Evolutionary conservation across 2,329 filamentous ascomycete species (phyloP), one percentile per base, ranked within the genome.

Genomic region (Ceratocystiopsis minuta): DNA sequence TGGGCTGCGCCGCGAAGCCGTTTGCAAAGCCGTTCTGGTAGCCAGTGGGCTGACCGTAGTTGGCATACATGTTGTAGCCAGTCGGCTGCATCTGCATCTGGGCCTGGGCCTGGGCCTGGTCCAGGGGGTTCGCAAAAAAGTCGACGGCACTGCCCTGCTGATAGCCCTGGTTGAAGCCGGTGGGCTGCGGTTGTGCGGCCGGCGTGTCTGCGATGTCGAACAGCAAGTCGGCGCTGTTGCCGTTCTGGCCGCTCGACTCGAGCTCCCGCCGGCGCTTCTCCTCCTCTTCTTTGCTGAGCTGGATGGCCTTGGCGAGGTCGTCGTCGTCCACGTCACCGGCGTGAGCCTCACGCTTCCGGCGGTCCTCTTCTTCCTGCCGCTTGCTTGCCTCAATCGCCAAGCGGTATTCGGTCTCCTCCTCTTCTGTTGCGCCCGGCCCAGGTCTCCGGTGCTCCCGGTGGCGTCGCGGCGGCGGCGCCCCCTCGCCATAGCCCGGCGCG

Each of bases 71-170:
- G 58, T 74, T 64, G 50, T 65, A 81, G n/a, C 84, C 85, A 1
- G 85, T 92, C 3, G 75, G 80, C 57, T 94, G 86, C 37, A 74
- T 70, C 57, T 87, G 78, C 50, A 79, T 70, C 57, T 87, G 79
- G 52, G 64, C 75, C 53, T 77, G 78, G 44, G 88, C 11, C 31
- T 32, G 31, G 57, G 87, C 79, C 53, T 76, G 78, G 45, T 88
- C 83, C 53, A 96, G 80, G 13, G 87, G 85, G 59, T 98, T 98
- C 45, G 88, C 90, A 53, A 92, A 90, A 75, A 92, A 96, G 61
- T 98, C 90, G 16, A 98, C 90, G 13, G 85, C 84, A 44, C 81
- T 81, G 56, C 94, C 88, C 62, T 98, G 90, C 64, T 96, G 87
- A 55, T 98, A 98, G 38, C 88, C 88, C 62, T 94, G 87, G 60